A percentile compares a stretch with the other conserved stretches of the same genome.
Conservation (phyloP, 257 asterid species). For the Ophiorrhiza pumila region DNA sequence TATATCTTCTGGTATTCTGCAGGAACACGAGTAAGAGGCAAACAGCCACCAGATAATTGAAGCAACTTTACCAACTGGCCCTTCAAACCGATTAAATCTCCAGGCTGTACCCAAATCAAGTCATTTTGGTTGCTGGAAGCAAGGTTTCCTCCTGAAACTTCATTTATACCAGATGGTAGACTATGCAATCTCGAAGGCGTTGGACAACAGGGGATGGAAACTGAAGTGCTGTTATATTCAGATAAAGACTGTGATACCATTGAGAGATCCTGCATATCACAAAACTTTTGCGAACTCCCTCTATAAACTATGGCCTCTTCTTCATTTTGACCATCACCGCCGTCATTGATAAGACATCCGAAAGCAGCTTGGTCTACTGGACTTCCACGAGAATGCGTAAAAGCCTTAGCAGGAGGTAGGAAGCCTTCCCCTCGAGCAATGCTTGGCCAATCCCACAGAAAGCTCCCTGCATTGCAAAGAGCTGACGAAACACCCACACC, state of each 20-base stretch:
- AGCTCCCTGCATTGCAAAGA: conserved; percentile 75
- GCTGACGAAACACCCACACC: conserved; percentile 74
- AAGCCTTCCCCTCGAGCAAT: conserved; percentile 88
- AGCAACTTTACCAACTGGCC: conserved; percentile 76
- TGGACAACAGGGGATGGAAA: conserved; percentile 34
- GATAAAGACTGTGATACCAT: conserved; percentile 50
- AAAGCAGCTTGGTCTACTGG: conserved; percentile 34
- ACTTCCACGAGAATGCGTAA: conserved; percentile 30
- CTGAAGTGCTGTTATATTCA: conserved; percentile 37
- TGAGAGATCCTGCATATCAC: conserved; percentile 39
- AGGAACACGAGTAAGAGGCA: conserved; percentile 60
- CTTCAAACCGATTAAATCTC: conserved; percentile 76
- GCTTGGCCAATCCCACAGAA: conserved; percentile 90
- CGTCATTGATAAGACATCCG: conserved; percentile 42
- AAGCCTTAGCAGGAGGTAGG: conserved; percentile 55
- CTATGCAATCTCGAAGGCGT: conserved; percentile 36
- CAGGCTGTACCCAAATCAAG: conserved; percentile 77
- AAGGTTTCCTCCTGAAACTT: conserved; percentile 34
- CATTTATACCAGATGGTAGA: conserved; percentile 40
- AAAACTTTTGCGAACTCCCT: conserved; percentile 43
- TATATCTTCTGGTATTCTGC: conserved; percentile 68
- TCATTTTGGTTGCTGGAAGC: conserved; percentile 34
- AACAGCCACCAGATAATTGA: conserved; percentile 60
- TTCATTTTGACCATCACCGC: conserved; percentile 47
- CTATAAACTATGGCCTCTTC: conserved; percentile 77